These are phyloP conservation scores for Elsinoe necatrix DNA, from an alignment of 2,329 filamentous ascomycete genomes.

Conservation along the genomic window DNA sequence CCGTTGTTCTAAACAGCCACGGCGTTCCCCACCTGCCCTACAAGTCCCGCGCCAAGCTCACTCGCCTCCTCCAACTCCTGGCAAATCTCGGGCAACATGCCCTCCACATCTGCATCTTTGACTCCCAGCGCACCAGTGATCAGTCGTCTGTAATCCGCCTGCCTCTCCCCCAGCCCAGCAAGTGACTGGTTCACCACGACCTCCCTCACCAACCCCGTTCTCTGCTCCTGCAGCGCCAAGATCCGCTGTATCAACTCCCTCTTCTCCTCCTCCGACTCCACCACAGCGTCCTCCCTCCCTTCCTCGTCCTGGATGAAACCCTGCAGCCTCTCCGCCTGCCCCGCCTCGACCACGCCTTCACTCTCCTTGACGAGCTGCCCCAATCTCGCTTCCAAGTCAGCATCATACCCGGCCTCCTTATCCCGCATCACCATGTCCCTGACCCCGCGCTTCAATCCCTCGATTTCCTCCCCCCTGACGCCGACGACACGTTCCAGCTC, in stretches of 20 bases:
- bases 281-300: background rate
- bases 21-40: background rate
- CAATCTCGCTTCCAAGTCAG: slow-evolving; percentile 28
- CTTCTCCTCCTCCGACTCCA: slow-evolving; percentile 44
- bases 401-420: slow-evolving; percentile 29
- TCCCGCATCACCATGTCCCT: slow-evolving; percentile 50
- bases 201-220: slow-evolving; percentile 54
- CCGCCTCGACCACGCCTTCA: slow-evolving; percentile 13
- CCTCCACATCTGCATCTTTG: slow-evolving; percentile 60
- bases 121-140: slow-evolving; percentile 61
- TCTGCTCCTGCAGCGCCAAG: slow-evolving; percentile 48
- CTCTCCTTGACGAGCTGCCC: slow-evolving; percentile 27
- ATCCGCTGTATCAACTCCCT: slow-evolving; percentile 52
- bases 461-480: slow-evolving; percentile 60
- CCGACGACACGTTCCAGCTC: slow-evolving; percentile 41
- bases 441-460: slow-evolving; percentile 43
- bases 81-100: slow-evolving; percentile 46
- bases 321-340: slow-evolving; percentile 32
- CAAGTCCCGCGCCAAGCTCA: slow-evolving; percentile 8
- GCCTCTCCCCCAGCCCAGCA: slow-evolving; percentile 63
- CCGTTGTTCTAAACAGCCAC: background rate
- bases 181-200: slow-evolving; percentile 61
- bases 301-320: slow-evolving; percentile 26
- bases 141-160: slow-evolving; percentile 63
- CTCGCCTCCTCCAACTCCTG: slow-evolving; percentile 39